A percentile compares a stretch with the other conserved stretches of the same genome.
phyloP scores from a whole-genome alignment of 108 stramenopile species.

The Cyclostephanos invisitatus region DNA sequence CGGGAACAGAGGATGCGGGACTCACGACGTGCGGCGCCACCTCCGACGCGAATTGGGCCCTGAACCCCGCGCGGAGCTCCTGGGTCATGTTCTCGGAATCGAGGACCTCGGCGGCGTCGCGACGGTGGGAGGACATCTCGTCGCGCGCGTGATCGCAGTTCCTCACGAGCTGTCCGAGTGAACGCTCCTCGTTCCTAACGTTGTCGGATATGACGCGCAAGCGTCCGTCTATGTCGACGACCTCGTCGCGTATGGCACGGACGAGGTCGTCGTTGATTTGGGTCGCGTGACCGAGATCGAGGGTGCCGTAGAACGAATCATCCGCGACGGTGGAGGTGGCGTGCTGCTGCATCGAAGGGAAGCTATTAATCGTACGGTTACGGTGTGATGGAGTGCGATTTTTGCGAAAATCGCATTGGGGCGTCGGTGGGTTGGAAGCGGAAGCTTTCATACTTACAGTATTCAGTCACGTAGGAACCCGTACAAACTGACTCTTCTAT shows the following conservation, averaged over 20 bases:
- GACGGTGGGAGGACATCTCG: constrained; percentile 42
- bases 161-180: constrained; percentile 50
- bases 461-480: too few species aligned
- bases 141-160: constrained; percentile 39
- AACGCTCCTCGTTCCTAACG: constrained; percentile 37
- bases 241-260: constrained; percentile 47
- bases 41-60: constrained; percentile 23
- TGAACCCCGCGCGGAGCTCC: constrained; percentile 27
- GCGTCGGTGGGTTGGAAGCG: too few species aligned
- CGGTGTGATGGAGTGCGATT: not conserved
- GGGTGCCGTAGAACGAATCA: constrained; percentile 20
- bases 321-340: not conserved
- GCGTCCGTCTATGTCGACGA: constrained; percentile 41
- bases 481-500: too few species aligned
- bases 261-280: constrained; percentile 55
- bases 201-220: not conserved
- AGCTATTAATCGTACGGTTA: constrained; percentile 1
- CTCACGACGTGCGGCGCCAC: constrained; percentile 25
- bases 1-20: constrained; percentile 1
- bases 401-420: too few species aligned
- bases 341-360: not conserved
- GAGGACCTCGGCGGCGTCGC: constrained; percentile 32
- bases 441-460: too few species aligned
- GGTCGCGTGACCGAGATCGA: constrained; percentile 15
- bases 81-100: constrained; percentile 40